A percentile compares a stretch with the other conserved stretches of the same genome.
Conservation (phyloP, 1,284 basidiomycete genomes). For the Vanrija humicola region DNA sequence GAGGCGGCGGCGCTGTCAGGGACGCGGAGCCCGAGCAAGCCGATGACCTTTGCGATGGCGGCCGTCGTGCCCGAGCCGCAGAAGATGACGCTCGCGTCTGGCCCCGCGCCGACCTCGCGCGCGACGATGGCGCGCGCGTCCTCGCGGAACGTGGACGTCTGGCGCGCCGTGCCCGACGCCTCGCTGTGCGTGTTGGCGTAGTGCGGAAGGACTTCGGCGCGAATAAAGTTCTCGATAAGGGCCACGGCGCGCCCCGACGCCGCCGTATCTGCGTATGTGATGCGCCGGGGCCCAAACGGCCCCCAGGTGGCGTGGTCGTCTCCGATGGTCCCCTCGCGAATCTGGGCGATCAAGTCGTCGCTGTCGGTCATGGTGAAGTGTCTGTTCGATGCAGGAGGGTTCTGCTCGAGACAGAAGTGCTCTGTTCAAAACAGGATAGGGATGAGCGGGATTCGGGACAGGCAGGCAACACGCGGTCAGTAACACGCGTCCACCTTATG, state of each 20-base stretch:
- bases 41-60: slow-evolving; percentile 7
- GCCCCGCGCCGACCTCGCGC: not conserved
- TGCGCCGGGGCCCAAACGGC: not conserved
- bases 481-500: too few species aligned
- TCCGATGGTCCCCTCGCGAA: slow-evolving; percentile 1
- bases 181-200: slow-evolving; percentile 17
- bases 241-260: slow-evolving; percentile 2
- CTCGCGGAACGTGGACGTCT: slow-evolving; percentile 7
- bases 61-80: slow-evolving; percentile 7
- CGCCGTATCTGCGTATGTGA: slow-evolving; percentile 8
- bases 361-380: too few species aligned
- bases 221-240: slow-evolving; percentile 9
- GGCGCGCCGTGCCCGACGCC: slow-evolving; percentile 2
- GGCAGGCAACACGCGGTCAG: too few species aligned
- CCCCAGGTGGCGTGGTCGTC: not conserved
- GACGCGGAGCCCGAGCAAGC: not conserved
- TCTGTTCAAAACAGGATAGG: too few species aligned
- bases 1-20: not conserved
- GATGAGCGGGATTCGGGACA: too few species aligned
- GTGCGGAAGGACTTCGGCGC: slow-evolving; percentile 5
- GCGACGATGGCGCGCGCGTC: slow-evolving; percentile 7
- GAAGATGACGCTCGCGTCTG: slow-evolving; percentile 1
- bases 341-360: too few species aligned
- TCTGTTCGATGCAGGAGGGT: too few species aligned
- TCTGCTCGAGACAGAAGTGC: too few species aligned